Base-by-base conservation (phyloP, 345 rosid genomes). In the Melaleuca alternifolia region DNA sequence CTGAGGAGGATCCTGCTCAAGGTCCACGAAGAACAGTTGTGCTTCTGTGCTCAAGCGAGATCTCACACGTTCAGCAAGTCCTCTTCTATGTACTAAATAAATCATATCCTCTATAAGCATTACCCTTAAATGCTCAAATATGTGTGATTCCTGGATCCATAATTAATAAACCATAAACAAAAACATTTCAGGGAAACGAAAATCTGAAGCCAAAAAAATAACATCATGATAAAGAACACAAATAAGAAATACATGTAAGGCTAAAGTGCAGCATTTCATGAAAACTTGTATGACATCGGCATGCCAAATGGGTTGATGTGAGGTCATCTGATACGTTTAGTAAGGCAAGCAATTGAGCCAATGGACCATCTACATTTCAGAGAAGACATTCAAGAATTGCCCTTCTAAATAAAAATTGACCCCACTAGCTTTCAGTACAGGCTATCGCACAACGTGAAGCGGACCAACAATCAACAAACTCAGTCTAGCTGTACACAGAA, bases 21-120 rank as follows among this genome's bases (percentile, higher is more conserved):
- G 90, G 89, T 96, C 92, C 84, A 97, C 93, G 21, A 95, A 93
- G 86, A 89, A 88, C 85, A 94, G 85, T 71, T 88, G 92, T 7
- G 89, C 89, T 85, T 94, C 93, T 59, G 89, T 90, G 86, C 84
- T 91, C 91, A 97, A 90, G 92, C 96, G 94, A 62, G 92, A 90
- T 13, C 83, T 89, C 23, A 91, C 96, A 89, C 91, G 90, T 89
- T 94, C 89, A 3, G 95, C 92, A 18, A 96, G 89, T 83, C 87
- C 95, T 90, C 87, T 92, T 28, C 87, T 87, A 84, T 96, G 96
- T 59, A 94, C 88, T 92, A 97, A 87, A 90, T 94, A 97, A 88
- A 97, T 94, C 98, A 97, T 97, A 83, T 96, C 99, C 46, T 96
- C 98, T 57, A 97, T 91, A 54, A 94, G 89, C 97, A 96, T 94